A percentile compares a stretch with the other conserved stretches of the same genome.
Evolutionary conservation across 371 early-diverging fungal species (phyloP).

Genomic region (Mortierella sp.): DNA sequence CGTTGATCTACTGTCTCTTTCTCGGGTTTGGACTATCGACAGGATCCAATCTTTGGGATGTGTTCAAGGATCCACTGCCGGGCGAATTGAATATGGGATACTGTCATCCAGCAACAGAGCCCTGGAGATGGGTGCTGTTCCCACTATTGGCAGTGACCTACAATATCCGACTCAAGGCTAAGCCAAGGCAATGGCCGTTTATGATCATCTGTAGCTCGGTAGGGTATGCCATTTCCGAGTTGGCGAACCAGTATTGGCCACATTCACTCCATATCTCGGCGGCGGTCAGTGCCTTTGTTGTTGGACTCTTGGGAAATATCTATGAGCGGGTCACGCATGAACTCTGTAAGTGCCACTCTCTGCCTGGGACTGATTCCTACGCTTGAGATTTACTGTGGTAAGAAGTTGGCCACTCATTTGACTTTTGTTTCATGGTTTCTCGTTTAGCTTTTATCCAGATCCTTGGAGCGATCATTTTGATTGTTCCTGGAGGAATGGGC

Average conservation of each 20-base stretch:
- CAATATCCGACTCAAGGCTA: slow-evolving; percentile 41
- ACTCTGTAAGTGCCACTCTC: slow-evolving; percentile 53
- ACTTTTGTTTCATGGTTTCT: background rate
- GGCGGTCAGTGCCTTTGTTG: slow-evolving; percentile 67
- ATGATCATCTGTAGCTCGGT: slow-evolving; percentile 41
- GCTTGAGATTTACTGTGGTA: too few relatives aligned
- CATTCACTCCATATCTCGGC: slow-evolving; percentile 47
- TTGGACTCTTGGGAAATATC: slow-evolving; percentile 67
- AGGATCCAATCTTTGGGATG: slow-evolving; percentile 61
- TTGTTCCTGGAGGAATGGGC: slow-evolving; percentile 71
- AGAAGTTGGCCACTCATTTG: background rate
- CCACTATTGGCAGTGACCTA: slow-evolving; percentile 39
- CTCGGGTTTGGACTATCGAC: slow-evolving; percentile 73
- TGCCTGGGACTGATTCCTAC: too few relatives aligned
- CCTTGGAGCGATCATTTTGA: slow-evolving; percentile 62
- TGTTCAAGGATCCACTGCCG: slow-evolving; percentile 28
- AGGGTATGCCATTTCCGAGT: slow-evolving; percentile 37
- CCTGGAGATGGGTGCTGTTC: slow-evolving; percentile 45
- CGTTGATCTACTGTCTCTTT: slow-evolving; percentile 71
- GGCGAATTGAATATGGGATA: slow-evolving; percentile 30
- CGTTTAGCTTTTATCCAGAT: slow-evolving; percentile 65
- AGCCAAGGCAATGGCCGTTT: slow-evolving; percentile 51
- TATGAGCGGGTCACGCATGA: slow-evolving; percentile 63
- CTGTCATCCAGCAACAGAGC: slow-evolving; percentile 42
- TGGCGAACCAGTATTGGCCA: slow-evolving; percentile 33